These are phyloP conservation scores for Ceratocystis huliohia DNA, from an alignment of 2,329 filamentous ascomycete genomes.

Conservation along the genomic window DNA sequence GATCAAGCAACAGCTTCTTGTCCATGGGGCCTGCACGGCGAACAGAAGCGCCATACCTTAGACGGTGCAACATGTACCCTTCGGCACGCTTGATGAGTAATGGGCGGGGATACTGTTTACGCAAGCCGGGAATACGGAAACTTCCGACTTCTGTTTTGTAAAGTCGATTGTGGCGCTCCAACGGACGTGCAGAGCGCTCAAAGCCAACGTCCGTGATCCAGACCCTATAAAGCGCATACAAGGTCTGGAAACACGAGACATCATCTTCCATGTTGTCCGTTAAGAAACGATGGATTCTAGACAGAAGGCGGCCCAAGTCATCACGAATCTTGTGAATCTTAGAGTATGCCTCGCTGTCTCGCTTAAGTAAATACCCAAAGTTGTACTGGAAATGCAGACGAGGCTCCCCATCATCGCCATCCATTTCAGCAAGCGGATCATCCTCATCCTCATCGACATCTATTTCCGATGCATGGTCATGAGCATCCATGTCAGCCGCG, in stretches of 20 bases:
- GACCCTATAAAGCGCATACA: conserved; percentile 84
- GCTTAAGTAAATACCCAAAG: conserved; percentile 66
- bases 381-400: conserved; percentile 80
- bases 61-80: conserved; percentile 85
- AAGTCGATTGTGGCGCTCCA: conserved; percentile 75
- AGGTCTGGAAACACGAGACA: conserved; percentile 81
- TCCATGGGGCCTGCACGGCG: conserved; percentile 84
- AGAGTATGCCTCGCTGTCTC: conserved; percentile 46
- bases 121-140: conserved; percentile 85
- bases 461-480: conserved; percentile 33
- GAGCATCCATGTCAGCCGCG: conserved; percentile 40
- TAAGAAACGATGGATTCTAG: conserved; percentile 74
- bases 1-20: conserved; percentile 67
- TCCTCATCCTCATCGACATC: conserved; percentile 36
- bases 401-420: conserved; percentile 66
- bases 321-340: conserved; percentile 72
- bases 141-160: conserved; percentile 77
- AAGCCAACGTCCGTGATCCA: conserved; percentile 98
- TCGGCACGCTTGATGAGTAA: conserved; percentile 86
- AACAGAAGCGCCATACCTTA: conserved; percentile 84
- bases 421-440: conserved; percentile 43
- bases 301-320: conserved; percentile 65
- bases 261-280: conserved; percentile 82
- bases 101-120: conserved; percentile 85
- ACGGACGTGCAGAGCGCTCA: conserved; percentile 82